Conservation (phyloP, 331 rosid species). For the Dryas integrifolia region DNA sequence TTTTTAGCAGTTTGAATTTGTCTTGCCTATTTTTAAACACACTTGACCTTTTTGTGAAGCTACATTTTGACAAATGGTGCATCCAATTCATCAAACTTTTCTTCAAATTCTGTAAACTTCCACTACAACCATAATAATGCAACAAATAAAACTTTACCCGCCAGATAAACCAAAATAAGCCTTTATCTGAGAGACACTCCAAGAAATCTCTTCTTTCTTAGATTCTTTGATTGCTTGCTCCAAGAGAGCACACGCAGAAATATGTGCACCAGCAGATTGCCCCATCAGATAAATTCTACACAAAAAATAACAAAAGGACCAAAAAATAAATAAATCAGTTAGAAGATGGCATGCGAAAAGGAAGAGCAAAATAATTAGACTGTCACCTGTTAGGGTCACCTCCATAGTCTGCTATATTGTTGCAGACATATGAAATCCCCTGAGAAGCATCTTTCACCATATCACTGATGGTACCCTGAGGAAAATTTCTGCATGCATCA, state of each 20-base stretch:
- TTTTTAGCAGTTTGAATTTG: background rate
- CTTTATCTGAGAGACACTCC: slow-evolving; percentile 70
- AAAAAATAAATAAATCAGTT: slow-evolving; percentile 17
- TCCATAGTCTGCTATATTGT: slow-evolving; percentile 70
- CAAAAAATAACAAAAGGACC: slow-evolving; percentile 18
- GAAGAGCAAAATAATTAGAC: slow-evolving; percentile 21
- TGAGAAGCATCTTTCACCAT: slow-evolving; percentile 78
- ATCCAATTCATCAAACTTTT: background rate
- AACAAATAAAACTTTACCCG: slow-evolving; percentile 54
- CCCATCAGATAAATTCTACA: slow-evolving; percentile 92
- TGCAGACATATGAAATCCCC: slow-evolving; percentile 69
- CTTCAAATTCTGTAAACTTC: slow-evolving; percentile 15
- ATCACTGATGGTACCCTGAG: slow-evolving; percentile 97
- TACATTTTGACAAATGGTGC: background rate
- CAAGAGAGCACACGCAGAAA: slow-evolving; percentile 80
- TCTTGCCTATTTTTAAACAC: background rate
- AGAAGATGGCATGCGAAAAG: slow-evolving; percentile 21
- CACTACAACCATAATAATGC: slow-evolving; percentile 12
- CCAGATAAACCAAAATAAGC: slow-evolving; percentile 95
- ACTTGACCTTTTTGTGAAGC: background rate
- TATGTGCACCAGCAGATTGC: slow-evolving; percentile 98
- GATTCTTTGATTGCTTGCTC: slow-evolving; percentile 71
- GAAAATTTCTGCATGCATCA: slow-evolving; percentile 75
- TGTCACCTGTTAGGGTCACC: slow-evolving; percentile 82
- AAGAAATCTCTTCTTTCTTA: slow-evolving; percentile 44